Conservation (phyloP, 2,329 filamentous ascomycete species). For the Biscogniauxia marginata region DNA sequence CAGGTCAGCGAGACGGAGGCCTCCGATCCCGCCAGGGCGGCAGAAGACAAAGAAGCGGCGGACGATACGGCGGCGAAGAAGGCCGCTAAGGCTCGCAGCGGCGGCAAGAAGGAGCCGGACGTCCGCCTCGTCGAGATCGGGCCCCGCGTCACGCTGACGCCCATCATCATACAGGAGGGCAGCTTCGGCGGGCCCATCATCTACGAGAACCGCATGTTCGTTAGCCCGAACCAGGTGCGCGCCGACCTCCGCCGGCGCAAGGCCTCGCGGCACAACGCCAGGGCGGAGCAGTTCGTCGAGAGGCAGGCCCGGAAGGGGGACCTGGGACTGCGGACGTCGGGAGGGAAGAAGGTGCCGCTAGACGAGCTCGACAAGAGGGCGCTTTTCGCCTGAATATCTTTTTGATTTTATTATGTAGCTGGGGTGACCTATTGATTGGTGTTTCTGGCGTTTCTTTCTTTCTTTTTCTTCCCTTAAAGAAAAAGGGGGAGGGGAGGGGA, state of each 20-base stretch:
- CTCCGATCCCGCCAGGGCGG: constrained; percentile 44
- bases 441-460: constrained; percentile 28
- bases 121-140: constrained; percentile 89
- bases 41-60: constrained; percentile 44
- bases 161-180: constrained; percentile 87
- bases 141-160: constrained; percentile 87
- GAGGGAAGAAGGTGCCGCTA: constrained; percentile 59
- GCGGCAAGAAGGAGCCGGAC: constrained; percentile 62
- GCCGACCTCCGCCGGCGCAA: constrained; percentile 75
- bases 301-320: constrained; percentile 71
- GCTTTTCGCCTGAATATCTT: constrained; percentile 65
- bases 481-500: background rate
- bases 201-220: constrained; percentile 97
- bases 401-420: background rate
- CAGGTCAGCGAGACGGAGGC: constrained; percentile 83
- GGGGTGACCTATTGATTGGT: constrained; percentile 12
- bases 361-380: constrained; percentile 74
- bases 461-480: too few relatives aligned
- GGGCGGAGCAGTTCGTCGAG: constrained; percentile 73
- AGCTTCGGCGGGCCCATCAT: constrained; percentile 95
- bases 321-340: constrained; percentile 69
- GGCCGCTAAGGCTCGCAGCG: constrained; percentile 40
- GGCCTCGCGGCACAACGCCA: constrained; percentile 73
- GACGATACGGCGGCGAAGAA: constrained; percentile 28
- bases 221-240: constrained; percentile 92